phyloP scores from a whole-genome alignment of 768 basidiomycete genomes.

The Cytidiella melzeri region DNA sequence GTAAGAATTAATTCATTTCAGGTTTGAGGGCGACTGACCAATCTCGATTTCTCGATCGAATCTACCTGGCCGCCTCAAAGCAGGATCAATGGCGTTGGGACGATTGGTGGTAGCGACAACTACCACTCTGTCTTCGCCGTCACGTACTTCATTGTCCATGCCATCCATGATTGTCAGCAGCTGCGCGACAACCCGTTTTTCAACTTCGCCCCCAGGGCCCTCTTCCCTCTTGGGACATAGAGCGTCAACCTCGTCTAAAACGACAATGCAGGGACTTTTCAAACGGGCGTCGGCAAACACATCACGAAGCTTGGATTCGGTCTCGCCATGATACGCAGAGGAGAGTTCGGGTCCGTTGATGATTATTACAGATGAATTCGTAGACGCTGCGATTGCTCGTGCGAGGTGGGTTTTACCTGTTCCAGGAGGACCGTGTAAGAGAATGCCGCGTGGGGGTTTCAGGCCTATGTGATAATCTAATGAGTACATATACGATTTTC shows the following conservation, averaged over 20 bases:
- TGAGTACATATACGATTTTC: not conserved
- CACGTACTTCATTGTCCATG: slow-evolving; percentile 48
- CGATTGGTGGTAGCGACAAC: slow-evolving; percentile 96
- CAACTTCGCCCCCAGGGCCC: slow-evolving; percentile 88
- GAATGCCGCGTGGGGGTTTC: slow-evolving; percentile 93
- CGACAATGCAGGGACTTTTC: slow-evolving; percentile 86
- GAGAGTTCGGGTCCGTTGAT: slow-evolving; percentile 95
- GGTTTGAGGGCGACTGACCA: slow-evolving; percentile 37
- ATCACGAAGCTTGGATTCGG: slow-evolving; percentile 83
- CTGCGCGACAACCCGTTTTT: slow-evolving; percentile 93
- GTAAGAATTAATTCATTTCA: not conserved
- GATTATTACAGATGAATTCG: slow-evolving; percentile 80
- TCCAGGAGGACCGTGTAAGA: slow-evolving; percentile 93
- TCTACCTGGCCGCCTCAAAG: slow-evolving; percentile 79
- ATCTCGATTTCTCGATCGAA: slow-evolving; percentile 97
- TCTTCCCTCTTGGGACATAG: slow-evolving; percentile 89
- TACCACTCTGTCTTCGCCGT: slow-evolving; percentile 60
- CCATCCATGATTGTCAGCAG: slow-evolving; percentile 94
- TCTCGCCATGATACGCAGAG: slow-evolving; percentile 96
- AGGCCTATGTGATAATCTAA: slow-evolving; percentile 46
- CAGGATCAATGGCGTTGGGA: slow-evolving; percentile 94
- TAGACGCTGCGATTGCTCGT: slow-evolving; percentile 86
- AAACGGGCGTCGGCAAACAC: slow-evolving; percentile 82
- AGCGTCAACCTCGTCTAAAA: slow-evolving; percentile 95
- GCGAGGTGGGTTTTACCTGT: slow-evolving; percentile 98